Base-by-base conservation (phyloP, 768 basidiomycete species). In the Boletellus emodensis region DNA sequence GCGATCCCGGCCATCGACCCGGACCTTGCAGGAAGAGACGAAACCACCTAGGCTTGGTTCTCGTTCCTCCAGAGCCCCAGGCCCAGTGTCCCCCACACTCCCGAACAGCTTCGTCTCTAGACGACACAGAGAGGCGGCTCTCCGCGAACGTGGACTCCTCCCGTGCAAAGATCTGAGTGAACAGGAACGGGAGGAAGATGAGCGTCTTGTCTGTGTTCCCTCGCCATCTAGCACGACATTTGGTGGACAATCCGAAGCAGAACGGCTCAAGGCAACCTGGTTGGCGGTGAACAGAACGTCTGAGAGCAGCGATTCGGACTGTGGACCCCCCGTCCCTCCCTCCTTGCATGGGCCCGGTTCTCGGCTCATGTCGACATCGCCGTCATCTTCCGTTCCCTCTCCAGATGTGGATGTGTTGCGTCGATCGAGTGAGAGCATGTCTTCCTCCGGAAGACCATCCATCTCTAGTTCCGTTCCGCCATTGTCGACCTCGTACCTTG, bases 141-240 rank as follows among this genome's bases (percentile, higher is more conserved):
- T 85, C 18, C 76, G 83, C 12, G 82, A 76, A 56, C 76, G 82
- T 30, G 83, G 83, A 0, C 69, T 85, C 35, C 68, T 79, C 2
- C 82, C 77, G 2, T 36, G 51, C 22, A 67, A 63, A 33, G 68
- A 69, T 44, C 64, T 72, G 6, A 74, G 70, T 39, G 39, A 59
- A 37, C 68, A 70, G 45, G 68, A 77, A 65, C 56, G 74, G 66
- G 63, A 72, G 75, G 45, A 77, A 65, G 65, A 68, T 60, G 22
- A 71, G 65, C 61, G 77, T 73, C 55, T 69, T 46, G 40, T 64
- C 72, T 51, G 68, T 62, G 38, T 71, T 73, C 62, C 61, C 8
- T 61, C 61, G 1, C 70, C 78, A 9, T 15, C 39, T 39, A 18
- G 41, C 61, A 5, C 42, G 52, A 5, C 55, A 44, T 6, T 49